Base-by-base conservation (phyloP, 345 rosid genomes). In the Trapa bicornis region DNA sequence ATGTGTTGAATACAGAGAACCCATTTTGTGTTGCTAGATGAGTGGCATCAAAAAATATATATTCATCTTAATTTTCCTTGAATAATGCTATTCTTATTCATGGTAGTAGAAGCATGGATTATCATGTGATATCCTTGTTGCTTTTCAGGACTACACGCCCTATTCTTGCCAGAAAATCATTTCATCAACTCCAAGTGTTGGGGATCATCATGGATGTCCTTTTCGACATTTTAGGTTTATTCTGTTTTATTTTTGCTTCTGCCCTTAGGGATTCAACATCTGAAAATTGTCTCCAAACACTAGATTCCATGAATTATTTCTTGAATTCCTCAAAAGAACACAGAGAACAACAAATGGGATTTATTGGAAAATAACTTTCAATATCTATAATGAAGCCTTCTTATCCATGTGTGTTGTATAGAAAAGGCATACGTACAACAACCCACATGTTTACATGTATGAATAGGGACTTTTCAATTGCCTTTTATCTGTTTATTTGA, bases 151-250 rank as follows among this genome's bases (percentile, higher is more conserved):
- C 80, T 91, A 91, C 75, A 88, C 95, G 47, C 97, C 99, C 74
- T 91, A 83, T 83, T 86, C 95, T 70, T 94, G 97, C 82, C 95
- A 86, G 73, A 94, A 87, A 74, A 78, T 86, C 68, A 91, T 91
- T 65, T 81, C 86, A 39, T 81, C 78, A 58, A 86, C 89, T 67
- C 97, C 97, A 76, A 85, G 91, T 14, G 83, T 75, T 47, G 97
- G 99, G 33, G 96, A 91, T 75, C 89, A 94, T 76, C 96, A 89
- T 67, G 96, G 99, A 65, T 94, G 97, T 67, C 99, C 99, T 45
- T 94, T 83, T 74, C 84, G 96, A 70, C 95, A 91, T 82, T 91
- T 94, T 80, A 91, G 99, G 97, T 91, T 56, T 75, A 64, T 71
- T 58, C 60, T 63, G 8, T 50, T 66, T 17, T 8, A 37, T 16